Percentiles rank a stretch among this genome's conserved stretches.
Conservation (phyloP, 192 early-diverging fungal genomes). For the Endogone sp. region DNA sequence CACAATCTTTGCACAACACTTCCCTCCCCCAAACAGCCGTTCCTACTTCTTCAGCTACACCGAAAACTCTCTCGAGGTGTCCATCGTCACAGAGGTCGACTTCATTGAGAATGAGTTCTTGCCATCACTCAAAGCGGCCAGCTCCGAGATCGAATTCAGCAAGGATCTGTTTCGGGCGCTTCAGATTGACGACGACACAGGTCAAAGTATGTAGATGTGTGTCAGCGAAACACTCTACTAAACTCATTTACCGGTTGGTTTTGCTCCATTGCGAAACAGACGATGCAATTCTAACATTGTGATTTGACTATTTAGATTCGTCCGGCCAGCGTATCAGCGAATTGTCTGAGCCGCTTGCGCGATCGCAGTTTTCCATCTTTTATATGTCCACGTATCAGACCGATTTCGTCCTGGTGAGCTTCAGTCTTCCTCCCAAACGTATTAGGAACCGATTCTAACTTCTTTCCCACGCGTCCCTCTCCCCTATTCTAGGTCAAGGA, state of each 20-base stretch:
- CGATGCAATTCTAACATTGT: background rate
- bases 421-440: background rate
- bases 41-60: constrained; percentile 58
- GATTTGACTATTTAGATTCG: constrained; percentile 13
- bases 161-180: constrained; percentile 60
- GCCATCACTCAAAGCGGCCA: constrained; percentile 21
- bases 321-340: constrained; percentile 54
- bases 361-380: constrained; percentile 64
- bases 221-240: background rate
- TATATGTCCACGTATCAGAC: constrained; percentile 75
- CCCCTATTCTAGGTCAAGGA: constrained; percentile 50
- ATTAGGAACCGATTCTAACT: too few species aligned
- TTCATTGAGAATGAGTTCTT: constrained; percentile 55
- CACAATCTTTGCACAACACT: too few species aligned
- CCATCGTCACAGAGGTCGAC: constrained; percentile 56
- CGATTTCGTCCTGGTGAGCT: constrained; percentile 63
- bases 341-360: constrained; percentile 50
- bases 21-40: background rate
- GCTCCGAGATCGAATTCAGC: constrained; percentile 43
- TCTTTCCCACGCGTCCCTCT: background rate
- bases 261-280: too few species aligned
- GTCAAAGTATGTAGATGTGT: constrained; percentile 30
- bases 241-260: too few species aligned
- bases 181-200: constrained; percentile 58
- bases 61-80: constrained; percentile 65